A percentile compares a stretch with the other conserved stretches of the same genome.
phyloP scores from a whole-genome alignment of 805 yeast species.

The Ogataea haglerorum region DNA sequence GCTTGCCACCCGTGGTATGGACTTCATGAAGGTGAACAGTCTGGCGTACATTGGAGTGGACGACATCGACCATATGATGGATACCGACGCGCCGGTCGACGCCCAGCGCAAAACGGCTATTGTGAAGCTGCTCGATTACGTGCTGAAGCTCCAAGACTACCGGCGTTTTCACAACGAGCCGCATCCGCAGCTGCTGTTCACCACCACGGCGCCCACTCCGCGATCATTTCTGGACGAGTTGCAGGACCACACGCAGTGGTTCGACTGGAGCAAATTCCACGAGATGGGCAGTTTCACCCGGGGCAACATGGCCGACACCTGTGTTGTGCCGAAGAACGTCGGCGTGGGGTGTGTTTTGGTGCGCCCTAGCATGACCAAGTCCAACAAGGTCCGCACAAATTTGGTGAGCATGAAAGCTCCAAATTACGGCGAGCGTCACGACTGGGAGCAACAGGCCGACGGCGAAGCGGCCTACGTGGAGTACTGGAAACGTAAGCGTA shows the following conservation, averaged over 20 bases:
- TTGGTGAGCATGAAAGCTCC: conserved; percentile 26
- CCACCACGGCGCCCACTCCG: conserved; percentile 32
- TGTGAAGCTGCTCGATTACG: conserved; percentile 31
- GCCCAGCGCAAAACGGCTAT: conserved; percentile 26
- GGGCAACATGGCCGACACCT: conserved; percentile 21
- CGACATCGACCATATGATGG: conserved; percentile 33
- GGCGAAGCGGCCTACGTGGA: conserved; percentile 21
- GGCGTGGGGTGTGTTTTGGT: conserved; percentile 25
- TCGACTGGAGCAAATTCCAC: conserved; percentile 32
- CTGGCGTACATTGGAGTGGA: conserved; percentile 32
- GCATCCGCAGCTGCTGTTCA: conserved; percentile 31
- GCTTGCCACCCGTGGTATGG: conserved; percentile 33
- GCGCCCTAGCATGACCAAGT: conserved; percentile 17
- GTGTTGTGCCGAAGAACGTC: conserved; percentile 22
- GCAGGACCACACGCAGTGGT: conserved; percentile 50
- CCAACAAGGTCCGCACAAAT: conserved; percentile 19
- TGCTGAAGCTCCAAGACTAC: conserved; percentile 32
- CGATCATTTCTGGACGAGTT: conserved; percentile 47
- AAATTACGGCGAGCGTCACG: conserved; percentile 22
- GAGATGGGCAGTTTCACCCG: conserved; percentile 26
- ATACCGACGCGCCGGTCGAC: conserved; percentile 15
- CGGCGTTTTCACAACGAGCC: conserved; percentile 30
- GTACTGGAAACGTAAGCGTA: conserved; percentile 25
- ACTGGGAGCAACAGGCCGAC: conserved; percentile 22
- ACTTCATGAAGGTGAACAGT: conserved; percentile 26